phyloP scores from a whole-genome alignment of 768 basidiomycete species.

The Clitopilus hobsonii region DNA sequence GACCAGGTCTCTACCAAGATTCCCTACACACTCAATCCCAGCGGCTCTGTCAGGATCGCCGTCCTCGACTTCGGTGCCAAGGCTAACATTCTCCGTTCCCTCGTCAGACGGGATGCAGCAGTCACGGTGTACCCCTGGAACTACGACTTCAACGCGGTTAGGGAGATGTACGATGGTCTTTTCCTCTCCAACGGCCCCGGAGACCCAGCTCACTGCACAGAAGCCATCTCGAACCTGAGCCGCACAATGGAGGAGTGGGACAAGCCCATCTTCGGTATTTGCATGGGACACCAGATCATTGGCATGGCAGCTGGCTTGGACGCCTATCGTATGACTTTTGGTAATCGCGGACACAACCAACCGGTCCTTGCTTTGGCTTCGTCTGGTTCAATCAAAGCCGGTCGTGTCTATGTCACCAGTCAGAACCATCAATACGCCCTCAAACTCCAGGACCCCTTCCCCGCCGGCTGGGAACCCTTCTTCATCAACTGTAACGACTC shows the following conservation, averaged over 20 bases:
- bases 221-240: slow-evolving; percentile 76
- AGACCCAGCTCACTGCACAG: slow-evolving; percentile 85
- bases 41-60: slow-evolving; percentile 86
- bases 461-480: slow-evolving; percentile 95
- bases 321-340: slow-evolving; percentile 98
- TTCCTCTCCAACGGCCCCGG: slow-evolving; percentile 98
- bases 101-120: slow-evolving; percentile 85
- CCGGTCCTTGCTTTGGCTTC: slow-evolving; percentile 95
- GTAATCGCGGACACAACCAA: slow-evolving; percentile 99
- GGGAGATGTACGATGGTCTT: slow-evolving; percentile 89
- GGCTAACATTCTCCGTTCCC: slow-evolving; percentile 92
- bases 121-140: slow-evolving; percentile 98
- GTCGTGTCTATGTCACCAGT: slow-evolving; percentile 95
- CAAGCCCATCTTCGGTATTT: slow-evolving; percentile 95
- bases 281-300: slow-evolving; percentile 98
- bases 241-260: slow-evolving; percentile 85
- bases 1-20: slow-evolving; percentile 86
- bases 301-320: slow-evolving; percentile 97
- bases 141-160: slow-evolving; percentile 89
- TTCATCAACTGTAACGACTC: slow-evolving; percentile 99
- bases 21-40: slow-evolving; percentile 82
- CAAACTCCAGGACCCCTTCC: slow-evolving; percentile 91
- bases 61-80: slow-evolving; percentile 97
- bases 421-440: slow-evolving; percentile 99
- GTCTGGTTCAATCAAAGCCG: slow-evolving; percentile 89